phyloP scores from a whole-genome alignment of 2,329 filamentous ascomycete species.

The Aspergillus jensenii region DNA sequence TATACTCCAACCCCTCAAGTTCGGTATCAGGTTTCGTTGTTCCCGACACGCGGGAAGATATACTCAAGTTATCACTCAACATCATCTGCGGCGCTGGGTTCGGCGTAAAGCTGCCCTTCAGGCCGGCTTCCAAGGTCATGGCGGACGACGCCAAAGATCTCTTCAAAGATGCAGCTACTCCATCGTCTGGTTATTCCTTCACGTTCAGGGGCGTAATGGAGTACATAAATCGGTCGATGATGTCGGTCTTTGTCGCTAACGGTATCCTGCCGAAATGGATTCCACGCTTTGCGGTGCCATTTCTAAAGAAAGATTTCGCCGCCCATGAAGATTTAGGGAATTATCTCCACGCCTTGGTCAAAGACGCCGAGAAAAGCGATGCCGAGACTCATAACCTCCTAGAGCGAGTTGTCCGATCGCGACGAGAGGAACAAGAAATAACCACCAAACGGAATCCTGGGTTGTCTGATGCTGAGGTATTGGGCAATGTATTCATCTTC shows the following conservation, averaged over 20 bases:
- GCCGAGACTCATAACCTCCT: conserved; percentile 13
- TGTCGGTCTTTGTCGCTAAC: conserved; percentile 17
- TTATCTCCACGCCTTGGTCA: conserved; percentile 18
- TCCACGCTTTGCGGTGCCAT: conserved; percentile 19
- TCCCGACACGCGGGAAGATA: conserved; percentile 30
- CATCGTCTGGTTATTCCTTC: conserved; percentile 18
- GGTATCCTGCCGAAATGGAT: conserved; percentile 20
- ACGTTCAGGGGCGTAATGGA: conserved; percentile 27
- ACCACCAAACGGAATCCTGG: neutral
- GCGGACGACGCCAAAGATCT: conserved; percentile 14
- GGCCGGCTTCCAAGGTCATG: conserved; percentile 15
- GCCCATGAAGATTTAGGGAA: conserved; percentile 23
- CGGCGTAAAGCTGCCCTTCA: conserved; percentile 25
- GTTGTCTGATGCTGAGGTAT: conserved; percentile 41
- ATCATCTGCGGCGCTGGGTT: conserved; percentile 40
- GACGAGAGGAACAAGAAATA: neutral
- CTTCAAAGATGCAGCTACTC: conserved; percentile 21
- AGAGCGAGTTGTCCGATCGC: conserved; percentile 13
- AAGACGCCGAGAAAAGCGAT: conserved; percentile 24
- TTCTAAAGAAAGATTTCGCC: conserved; percentile 34
- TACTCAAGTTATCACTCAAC: conserved; percentile 36
- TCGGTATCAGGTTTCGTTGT: neutral
- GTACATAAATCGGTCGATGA: conserved; percentile 22
- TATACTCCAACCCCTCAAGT: neutral
- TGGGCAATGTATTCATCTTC: conserved; percentile 51